Base-by-base conservation (phyloP, 2,329 filamentous ascomycete species). In the Aspergillus aculeatinus region DNA sequence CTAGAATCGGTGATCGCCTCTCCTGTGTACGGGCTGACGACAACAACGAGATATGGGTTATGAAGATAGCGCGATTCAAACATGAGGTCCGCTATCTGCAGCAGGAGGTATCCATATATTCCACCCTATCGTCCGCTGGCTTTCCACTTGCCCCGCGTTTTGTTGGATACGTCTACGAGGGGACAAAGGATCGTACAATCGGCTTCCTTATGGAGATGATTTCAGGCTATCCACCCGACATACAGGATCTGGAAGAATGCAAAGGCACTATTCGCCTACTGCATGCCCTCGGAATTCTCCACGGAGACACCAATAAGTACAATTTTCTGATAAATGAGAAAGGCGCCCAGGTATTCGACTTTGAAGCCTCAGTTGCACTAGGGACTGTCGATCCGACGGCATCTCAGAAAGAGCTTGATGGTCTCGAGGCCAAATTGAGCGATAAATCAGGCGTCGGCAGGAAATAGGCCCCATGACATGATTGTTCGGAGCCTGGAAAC, bases 171-270 rank as follows among this genome's bases (percentile, higher is more conserved):
- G 58, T 49, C 25, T 62, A 62, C 25, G 60, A 62, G 29, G 58
- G 56, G 53, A 58, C 58, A 6, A 58, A 52, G 42, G 31, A 14
- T 23, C 53, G 60, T 35, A 56, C 25, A 23, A 14, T 63, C 49
- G 60, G 60, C n/a, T 60, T 63, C 14, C 10, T 63, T 6, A 53
- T 60, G 47, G 60, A 63, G 48, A 48, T 53, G 14, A 58, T 60
- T 33, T 11, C 4, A 21, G 60, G 60, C 9, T 4, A 33, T 21
- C 9, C 25, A 4, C 55, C 58, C 9, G 47, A 33, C 49, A 58
- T 63, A 48, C 31, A 39, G 9, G 19, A 63, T 49, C 60, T 63
- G 6, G 31, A 23, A 7, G 39, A 51, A 12, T 63, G 60, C 16
- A 44, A 6, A 12, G 25, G 51, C 21, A 56, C 58, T 21, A 35